These are phyloP conservation scores for Alternaria sp. DNA, from an alignment of 2,329 filamentous ascomycete genomes.

Conservation along the genomic window DNA sequence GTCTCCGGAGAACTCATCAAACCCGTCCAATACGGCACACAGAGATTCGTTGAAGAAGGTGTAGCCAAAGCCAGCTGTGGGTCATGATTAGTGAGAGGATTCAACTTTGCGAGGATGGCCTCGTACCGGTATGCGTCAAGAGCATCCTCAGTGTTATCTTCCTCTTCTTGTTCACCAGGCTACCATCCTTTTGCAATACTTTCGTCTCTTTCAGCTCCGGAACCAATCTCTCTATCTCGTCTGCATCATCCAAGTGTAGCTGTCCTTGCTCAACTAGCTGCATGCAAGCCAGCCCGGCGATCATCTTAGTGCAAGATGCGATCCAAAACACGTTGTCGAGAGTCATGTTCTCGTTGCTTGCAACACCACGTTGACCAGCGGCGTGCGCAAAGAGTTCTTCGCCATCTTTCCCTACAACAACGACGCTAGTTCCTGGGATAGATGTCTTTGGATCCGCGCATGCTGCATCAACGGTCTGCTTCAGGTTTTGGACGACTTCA, in stretches of 20 bases:
- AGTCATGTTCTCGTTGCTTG: conserved; percentile 59
- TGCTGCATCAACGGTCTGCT: conserved; percentile 24
- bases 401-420: conserved; percentile 52
- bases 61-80: conserved; percentile 54
- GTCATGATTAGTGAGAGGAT: not conserved
- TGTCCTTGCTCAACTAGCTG: conserved; percentile 44
- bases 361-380: conserved; percentile 49
- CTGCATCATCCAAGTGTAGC: conserved; percentile 36
- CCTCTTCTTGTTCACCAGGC: conserved; percentile 47
- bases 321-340: conserved; percentile 65
- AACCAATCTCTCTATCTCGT: conserved; percentile 30
- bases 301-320: conserved; percentile 55
- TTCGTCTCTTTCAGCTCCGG: conserved; percentile 49
- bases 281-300: conserved; percentile 41
- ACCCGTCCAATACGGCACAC: conserved; percentile 55
- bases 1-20: conserved; percentile 65
- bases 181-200: conserved; percentile 40
- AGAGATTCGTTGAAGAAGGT: conserved; percentile 56
- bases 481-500: conserved; percentile 4
- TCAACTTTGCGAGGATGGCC: not conserved
- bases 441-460: conserved; percentile 30
- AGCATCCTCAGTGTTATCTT: conserved; percentile 60
- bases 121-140: conserved; percentile 51
- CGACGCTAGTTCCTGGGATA: conserved; percentile 51
- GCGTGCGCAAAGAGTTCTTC: conserved; percentile 51